Evolutionary conservation across 176 grass and related monocot species (phyloP).

Genomic region (Oryza brachyantha): DNA sequence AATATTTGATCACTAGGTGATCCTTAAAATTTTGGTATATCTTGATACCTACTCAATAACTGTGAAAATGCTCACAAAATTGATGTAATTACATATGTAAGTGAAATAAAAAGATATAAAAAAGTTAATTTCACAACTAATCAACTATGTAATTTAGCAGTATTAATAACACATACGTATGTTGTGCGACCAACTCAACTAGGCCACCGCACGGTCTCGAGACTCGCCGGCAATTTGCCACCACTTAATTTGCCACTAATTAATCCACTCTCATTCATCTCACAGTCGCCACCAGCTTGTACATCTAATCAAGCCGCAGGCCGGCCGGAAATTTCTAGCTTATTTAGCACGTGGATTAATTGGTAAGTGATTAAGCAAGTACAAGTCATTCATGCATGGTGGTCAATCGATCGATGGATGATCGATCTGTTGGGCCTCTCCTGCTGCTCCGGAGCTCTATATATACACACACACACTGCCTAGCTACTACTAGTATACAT

Average conservation of each 20-base stretch:
- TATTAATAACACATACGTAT: too few relatives aligned
- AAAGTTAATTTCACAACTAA: too few relatives aligned
- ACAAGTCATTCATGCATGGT: background rate
- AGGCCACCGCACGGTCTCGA: background rate
- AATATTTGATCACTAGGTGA: too few relatives aligned
- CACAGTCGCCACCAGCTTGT: background rate
- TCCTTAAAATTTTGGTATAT: too few relatives aligned
- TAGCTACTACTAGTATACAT: background rate
- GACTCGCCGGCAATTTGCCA: background rate
- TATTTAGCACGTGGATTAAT: background rate
- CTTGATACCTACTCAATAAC: too few relatives aligned
- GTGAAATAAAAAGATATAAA: too few relatives aligned
- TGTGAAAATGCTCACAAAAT: too few relatives aligned
- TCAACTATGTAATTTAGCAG: too few relatives aligned
- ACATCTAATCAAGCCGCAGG: too few relatives aligned
- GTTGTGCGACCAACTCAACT: too few relatives aligned
- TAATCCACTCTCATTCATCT: background rate
- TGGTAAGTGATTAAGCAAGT: background rate
- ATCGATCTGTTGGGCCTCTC: background rate
- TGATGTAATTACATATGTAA: too few relatives aligned
- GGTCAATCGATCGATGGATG: background rate
- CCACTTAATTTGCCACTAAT: background rate
- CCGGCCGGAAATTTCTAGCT: background rate
- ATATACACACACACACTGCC: background rate
- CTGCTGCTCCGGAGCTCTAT: background rate